Evolutionary conservation across 805 yeast species (phyloP), one percentile per base, ranked within the genome.

Genomic region (Ogataea trehaloabstinens): DNA sequence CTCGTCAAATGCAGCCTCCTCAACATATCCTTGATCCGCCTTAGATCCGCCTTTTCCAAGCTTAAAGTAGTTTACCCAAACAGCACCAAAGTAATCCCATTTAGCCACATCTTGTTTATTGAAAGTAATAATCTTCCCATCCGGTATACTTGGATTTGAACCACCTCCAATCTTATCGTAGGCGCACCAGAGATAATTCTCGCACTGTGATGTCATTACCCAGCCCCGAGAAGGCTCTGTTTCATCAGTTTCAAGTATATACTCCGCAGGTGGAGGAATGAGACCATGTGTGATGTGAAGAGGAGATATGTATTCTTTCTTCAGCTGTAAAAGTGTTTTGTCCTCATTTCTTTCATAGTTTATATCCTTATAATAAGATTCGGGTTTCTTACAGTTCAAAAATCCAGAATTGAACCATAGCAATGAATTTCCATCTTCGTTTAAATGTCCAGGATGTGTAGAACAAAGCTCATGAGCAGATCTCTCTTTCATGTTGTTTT

Each of bases 381-480:
- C 60, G 16, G 64, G 62, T 42, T 71, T 63, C 47, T 76, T 76
- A 59, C 89, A 83, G 35, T 69, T 74, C 34, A 70, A 66, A 55
- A 81, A 71, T 0, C 91, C 91, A 13, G 87, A 82, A 51, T 83
- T 82, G 32, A 82, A 68, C 88, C 89, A 83, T 3, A 80, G 51
- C 34, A 79, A 55, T 0, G 76, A 66, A 30, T 63, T 67, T 36
- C 68, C 60, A 55, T 76, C 81, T 37, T 75, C 80, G 19, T 67
- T 60, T 7, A 79, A 56, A 56, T 79, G 85, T 3, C 78, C 82
- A 0, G 85, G 85, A 52, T 79, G 84, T 21, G 80, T 76, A 1
- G 82, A 69, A 54, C 85, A 78, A 17, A 78, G 45, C 58, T 76
- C 80, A 35, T 63, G 37, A n/a, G 61, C 20, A 62, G 58, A 49